Conservation (phyloP, 2,329 filamentous ascomycete species). For the Aspergillus pseudoterreus region DNA sequence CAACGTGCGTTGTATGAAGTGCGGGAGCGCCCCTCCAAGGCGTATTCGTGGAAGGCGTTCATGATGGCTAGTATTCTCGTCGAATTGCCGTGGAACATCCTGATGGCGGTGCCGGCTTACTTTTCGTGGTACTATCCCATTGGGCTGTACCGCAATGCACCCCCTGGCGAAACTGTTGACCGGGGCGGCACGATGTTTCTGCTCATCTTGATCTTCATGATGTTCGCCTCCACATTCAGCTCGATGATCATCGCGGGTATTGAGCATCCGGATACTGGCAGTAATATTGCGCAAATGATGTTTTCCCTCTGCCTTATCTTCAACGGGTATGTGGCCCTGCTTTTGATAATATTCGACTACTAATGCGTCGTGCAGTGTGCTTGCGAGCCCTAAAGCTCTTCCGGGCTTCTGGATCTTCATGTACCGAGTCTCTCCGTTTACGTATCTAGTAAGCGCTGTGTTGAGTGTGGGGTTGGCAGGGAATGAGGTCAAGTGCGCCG, state of each 20-base stretch:
- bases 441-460: conserved; percentile 52
- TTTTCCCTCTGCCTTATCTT: conserved; percentile 58
- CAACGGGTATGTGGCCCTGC: conserved; percentile 34
- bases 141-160: conserved; percentile 38
- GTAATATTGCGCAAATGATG: conserved; percentile 56
- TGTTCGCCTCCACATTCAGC: conserved; percentile 68
- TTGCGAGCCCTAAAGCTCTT: conserved; percentile 56
- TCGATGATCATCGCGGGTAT: conserved; percentile 69
- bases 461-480: conserved; percentile 32
- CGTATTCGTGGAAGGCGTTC: conserved; percentile 69
- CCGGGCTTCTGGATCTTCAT: conserved; percentile 76
- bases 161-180: conserved; percentile 35
- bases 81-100: conserved; percentile 61
- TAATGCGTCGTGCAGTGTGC: conserved; percentile 44
- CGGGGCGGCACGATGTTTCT: conserved; percentile 63
- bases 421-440: conserved; percentile 66
- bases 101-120: conserved; percentile 57
- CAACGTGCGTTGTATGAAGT: conserved; percentile 56
- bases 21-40: conserved; percentile 58
- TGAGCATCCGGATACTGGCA: conserved; percentile 63
- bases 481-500: conserved; percentile 28
- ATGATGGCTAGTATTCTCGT: conserved; percentile 65
- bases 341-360: neutral
- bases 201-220: conserved; percentile 61
- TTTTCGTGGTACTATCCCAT: conserved; percentile 65